Percentiles rank a stretch among this genome's conserved stretches.
phyloP scores from a whole-genome alignment of 176 grass and related monocot genomes.

The Olyra latifolia region DNA sequence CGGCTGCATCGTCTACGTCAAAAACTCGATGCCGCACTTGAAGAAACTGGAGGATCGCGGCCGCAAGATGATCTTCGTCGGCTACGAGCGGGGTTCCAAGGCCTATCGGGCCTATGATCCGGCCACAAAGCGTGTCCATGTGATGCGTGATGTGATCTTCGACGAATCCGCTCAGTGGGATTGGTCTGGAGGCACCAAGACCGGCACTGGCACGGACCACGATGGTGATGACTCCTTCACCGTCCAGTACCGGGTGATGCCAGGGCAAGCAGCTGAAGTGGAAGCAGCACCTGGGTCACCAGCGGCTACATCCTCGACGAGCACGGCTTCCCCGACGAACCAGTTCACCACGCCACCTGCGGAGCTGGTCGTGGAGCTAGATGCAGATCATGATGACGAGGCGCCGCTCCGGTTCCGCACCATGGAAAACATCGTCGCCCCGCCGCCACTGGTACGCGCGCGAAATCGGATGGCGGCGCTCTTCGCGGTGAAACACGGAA shows the following conservation, averaged over 20 bases:
- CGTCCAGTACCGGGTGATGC: background rate
- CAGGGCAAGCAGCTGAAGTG: no score
- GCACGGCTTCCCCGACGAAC: background rate
- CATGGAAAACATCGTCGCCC: background rate
- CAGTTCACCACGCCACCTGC: background rate
- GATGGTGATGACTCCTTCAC: background rate
- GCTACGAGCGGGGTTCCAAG: no score
- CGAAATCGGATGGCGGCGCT: background rate
- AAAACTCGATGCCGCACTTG: no score
- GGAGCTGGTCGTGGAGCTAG: background rate
- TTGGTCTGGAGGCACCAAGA: background rate
- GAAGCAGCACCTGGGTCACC: no score
- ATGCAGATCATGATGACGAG: background rate
- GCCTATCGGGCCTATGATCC: no score
- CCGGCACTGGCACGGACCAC: fast-evolving
- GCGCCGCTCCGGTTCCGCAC: background rate
- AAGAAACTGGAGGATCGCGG: no score
- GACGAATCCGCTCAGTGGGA: background rate
- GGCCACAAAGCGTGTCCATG: background rate
- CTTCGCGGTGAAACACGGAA: background rate
- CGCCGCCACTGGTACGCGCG: background rate
- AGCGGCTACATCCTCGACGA: no score
- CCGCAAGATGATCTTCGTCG: no score
- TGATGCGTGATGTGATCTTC: background rate
- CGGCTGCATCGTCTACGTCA: no score